phyloP scores from a whole-genome alignment of 2,329 filamentous ascomycete genomes.

The Peltaster fructicola region DNA sequence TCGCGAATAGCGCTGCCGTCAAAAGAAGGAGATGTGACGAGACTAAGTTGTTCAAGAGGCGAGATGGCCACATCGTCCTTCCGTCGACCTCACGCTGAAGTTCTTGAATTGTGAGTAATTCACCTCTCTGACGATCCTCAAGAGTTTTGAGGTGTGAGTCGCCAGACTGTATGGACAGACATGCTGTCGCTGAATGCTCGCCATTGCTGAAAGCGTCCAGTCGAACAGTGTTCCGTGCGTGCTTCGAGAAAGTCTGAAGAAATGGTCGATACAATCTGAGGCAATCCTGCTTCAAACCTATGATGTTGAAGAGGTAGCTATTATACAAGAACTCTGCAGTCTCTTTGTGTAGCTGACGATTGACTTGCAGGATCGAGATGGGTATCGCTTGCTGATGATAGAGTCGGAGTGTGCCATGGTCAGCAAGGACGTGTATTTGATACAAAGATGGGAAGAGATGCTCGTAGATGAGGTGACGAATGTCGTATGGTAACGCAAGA shows the following conservation, averaged over 20 bases:
- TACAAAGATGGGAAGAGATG: conserved; percentile 12
- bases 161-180: conserved; percentile 15
- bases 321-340: conserved; percentile 14
- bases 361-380: conserved; percentile 7
- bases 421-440: conserved; percentile 15
- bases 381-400: conserved; percentile 5
- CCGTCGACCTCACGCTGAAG: no score
- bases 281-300: conserved; percentile 15
- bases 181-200: conserved; percentile 14
- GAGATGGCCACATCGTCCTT: no score
- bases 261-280: conserved; percentile 10
- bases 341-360: conserved; percentile 10
- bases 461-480: conserved; percentile 15
- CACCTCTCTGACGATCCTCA: no score
- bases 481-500: conserved; percentile 14
- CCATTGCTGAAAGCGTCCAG: conserved; percentile 17
- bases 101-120: no score
- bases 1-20: no score
- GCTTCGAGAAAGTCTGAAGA: conserved; percentile 7
- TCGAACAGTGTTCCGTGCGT: conserved; percentile 9
- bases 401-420: conserved; percentile 2
- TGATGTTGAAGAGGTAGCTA: conserved; percentile 16
- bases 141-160: no score
- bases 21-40: no score
- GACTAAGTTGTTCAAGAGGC: no score